A percentile compares a stretch with the other conserved stretches of the same genome.
phyloP scores from a whole-genome alignment of 164 flowering plant genomes.

The Nymphaea colorata region DNA sequence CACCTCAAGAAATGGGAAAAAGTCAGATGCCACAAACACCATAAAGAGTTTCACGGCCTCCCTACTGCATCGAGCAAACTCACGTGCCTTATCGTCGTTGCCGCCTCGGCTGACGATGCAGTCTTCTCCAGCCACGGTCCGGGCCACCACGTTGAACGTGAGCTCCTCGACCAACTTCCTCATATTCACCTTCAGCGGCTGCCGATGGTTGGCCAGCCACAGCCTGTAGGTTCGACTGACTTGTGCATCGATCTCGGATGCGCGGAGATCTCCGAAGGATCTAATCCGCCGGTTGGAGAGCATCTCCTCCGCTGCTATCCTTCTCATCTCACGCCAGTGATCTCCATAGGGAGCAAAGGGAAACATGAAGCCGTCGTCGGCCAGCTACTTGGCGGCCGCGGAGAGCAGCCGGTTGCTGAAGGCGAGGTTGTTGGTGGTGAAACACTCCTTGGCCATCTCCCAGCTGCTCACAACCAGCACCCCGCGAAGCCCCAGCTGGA shows the following conservation, averaged over 20 bases:
- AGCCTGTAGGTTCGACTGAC: conserved; percentile 3
- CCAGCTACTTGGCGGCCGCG: conserved; percentile 3
- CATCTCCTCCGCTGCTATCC: conserved; percentile 7
- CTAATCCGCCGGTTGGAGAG: conserved; percentile 10
- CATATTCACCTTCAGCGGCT: conserved; percentile 1
- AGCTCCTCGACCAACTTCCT: not conserved
- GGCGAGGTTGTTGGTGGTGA: conserved; percentile 5
- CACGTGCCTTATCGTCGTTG: not conserved
- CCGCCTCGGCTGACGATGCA: not conserved
- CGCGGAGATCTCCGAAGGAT: conserved; percentile 2
- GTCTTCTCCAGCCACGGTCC: conserved; percentile 5
- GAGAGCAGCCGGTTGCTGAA: conserved; percentile 4
- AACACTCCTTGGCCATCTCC: conserved; percentile 3
- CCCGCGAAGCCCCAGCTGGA: conserved; percentile 9
- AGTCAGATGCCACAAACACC: not conserved
- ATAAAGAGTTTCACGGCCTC: not conserved
- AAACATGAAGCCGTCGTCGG: conserved; percentile 4
- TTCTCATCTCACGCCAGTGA: conserved; percentile 13
- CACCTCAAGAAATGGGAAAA: conserved; percentile 2
- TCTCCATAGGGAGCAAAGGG: conserved; percentile 7
- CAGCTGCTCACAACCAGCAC: conserved; percentile 9
- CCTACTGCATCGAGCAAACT: not conserved
- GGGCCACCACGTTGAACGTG: not conserved
- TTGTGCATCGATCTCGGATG: conserved; percentile 1
- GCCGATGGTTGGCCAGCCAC: conserved; percentile 1